Evolutionary conservation across 805 yeast genomes (phyloP), one percentile per base, ranked within the genome.

Genomic region (Metschnikowia reukaufii): DNA sequence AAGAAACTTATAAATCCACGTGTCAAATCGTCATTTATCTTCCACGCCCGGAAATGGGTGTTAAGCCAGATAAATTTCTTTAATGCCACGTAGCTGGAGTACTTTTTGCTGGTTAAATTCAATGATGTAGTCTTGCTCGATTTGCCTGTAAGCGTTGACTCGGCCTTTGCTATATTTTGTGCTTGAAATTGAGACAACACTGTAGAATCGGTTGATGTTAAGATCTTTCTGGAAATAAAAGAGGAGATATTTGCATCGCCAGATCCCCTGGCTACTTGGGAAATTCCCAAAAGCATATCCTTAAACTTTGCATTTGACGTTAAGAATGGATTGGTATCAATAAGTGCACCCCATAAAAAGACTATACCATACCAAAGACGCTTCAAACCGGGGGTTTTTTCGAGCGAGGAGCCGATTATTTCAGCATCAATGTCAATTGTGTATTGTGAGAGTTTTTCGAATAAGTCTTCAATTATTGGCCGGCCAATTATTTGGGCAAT

Each of bases 11-110:
- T 27, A 48, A 48, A 50, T 18, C 42, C 39, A 21, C 42, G 54
- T 29, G 44, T 31, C 21, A 48, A 23, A 10, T 51, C 48, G 31
- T 51, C 45, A 34, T 47, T 42, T 41, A 62, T 54, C 31, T 50
- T 54, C 65, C 68, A 67, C 12, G 39, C 48, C 34, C 46, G 56
- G 50, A 66, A 60, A 15, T 55, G 52, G 6, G 51, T 39, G 46
- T 57, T 51, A 36, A 68, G 51, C 73, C 72, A 68, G 30, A 64
- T 47, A 31, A 54, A 58, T 45, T 60, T 59, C 46, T 61, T 66
- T 37, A 64, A 41, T 8, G 50, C 39, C 32, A 59, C 44, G 43
- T 52, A 64, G 6, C 42, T 41, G 4, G 54, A 37, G 34, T 53
- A 45, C 36, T 51, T 55, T 13, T 38, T 46, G n/a, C 47, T 39